Percentiles rank a stretch among this genome's conserved stretches.
These are phyloP conservation scores for Nemania diffusa DNA, from an alignment of 2,329 filamentous ascomycete genomes.

Conservation along the genomic window DNA sequence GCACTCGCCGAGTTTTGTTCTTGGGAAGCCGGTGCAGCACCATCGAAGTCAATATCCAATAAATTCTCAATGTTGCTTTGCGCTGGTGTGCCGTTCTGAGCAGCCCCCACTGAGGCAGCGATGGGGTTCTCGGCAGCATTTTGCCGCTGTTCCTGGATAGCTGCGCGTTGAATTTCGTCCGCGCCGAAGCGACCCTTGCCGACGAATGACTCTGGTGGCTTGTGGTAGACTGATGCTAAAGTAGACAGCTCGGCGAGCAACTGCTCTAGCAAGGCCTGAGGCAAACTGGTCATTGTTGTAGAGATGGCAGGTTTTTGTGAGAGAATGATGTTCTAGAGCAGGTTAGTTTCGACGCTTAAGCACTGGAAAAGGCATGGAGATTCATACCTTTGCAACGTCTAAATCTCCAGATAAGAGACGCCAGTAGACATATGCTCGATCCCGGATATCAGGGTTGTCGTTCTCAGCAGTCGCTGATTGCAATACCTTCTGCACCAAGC, in stretches of 20 bases:
- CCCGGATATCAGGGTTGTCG: slow-evolving; percentile 96
- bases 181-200: slow-evolving; percentile 94
- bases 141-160: slow-evolving; percentile 94
- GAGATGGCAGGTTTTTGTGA: slow-evolving; percentile 95
- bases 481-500: slow-evolving; percentile 91
- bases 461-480: slow-evolving; percentile 93
- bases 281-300: slow-evolving; percentile 91
- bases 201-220: slow-evolving; percentile 96
- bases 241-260: slow-evolving; percentile 94
- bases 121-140: slow-evolving; percentile 94
- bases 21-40: slow-evolving; percentile 87
- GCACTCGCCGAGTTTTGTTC: slow-evolving; percentile 65
- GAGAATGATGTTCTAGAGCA: slow-evolving; percentile 78
- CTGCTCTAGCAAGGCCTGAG: slow-evolving; percentile 83
- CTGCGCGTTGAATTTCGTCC: slow-evolving; percentile 92
- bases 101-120: slow-evolving; percentile 81
- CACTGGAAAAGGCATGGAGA: not conserved
- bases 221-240: slow-evolving; percentile 97
- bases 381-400: slow-evolving; percentile 81
- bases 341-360: slow-evolving; percentile 41
- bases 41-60: slow-evolving; percentile 95
- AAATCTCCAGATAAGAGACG: slow-evolving; percentile 92
- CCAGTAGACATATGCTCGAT: slow-evolving; percentile 99
- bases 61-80: slow-evolving; percentile 93
- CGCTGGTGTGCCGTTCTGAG: slow-evolving; percentile 64